Conservation (phyloP, 176 grass and related monocot genomes). For the Oryza meyeriana region DNA sequence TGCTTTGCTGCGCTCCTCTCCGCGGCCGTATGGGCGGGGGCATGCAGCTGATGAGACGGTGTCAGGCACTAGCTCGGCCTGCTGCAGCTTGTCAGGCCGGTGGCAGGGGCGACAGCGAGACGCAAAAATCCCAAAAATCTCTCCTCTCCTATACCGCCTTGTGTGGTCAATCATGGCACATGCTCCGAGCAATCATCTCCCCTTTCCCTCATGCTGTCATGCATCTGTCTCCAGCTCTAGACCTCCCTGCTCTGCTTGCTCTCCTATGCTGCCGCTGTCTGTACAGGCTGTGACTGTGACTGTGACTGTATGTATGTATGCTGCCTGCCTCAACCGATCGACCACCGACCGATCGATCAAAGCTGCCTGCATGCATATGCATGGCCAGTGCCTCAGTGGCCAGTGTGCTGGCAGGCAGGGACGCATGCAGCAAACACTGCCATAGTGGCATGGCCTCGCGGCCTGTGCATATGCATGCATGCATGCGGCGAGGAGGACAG, state of each 20-base stretch:
- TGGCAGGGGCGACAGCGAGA: background rate
- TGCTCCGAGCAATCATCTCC: constrained; percentile 26
- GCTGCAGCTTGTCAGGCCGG: background rate
- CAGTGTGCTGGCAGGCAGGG: background rate
- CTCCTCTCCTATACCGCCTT: background rate
- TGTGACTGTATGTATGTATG: background rate
- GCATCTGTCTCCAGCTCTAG: background rate
- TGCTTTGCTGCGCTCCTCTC: background rate
- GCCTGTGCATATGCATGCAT: background rate
- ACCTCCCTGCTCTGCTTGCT: background rate
- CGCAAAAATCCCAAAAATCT: background rate
- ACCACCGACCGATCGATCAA: background rate
- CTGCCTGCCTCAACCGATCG: background rate
- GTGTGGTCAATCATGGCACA: constrained; percentile 40
- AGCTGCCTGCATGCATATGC: constrained; percentile 11
- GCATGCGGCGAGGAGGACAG: background rate
- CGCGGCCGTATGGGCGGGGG: constrained; percentile 9
- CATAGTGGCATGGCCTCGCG: background rate
- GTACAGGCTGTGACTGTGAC: background rate
- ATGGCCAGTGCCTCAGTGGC: background rate
- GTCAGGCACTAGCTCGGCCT: background rate
- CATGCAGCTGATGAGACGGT: constrained; percentile 8
- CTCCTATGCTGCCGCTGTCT: background rate
- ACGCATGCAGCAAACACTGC: background rate
- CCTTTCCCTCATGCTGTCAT: background rate